These are phyloP conservation scores for Monilinia vaccinii-corymbosi DNA, from an alignment of 2,329 filamentous ascomycete genomes.

Conservation along the genomic window DNA sequence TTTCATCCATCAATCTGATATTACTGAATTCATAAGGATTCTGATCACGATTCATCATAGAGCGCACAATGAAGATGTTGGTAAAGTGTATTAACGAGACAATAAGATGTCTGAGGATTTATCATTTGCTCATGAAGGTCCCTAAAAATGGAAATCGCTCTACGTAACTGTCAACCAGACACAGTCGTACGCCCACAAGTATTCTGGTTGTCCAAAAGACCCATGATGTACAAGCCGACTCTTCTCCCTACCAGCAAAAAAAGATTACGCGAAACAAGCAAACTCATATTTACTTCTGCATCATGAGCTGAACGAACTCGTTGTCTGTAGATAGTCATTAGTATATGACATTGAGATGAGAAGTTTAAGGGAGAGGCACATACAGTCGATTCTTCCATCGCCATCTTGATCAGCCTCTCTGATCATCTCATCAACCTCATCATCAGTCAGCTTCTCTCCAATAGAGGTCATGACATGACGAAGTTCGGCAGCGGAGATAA, in stretches of 20 bases:
- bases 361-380: slow-evolving; percentile 29
- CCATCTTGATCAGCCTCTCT: slow-evolving; percentile 84
- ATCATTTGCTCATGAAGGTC: slow-evolving; percentile 3
- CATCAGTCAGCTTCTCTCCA: slow-evolving; percentile 82
- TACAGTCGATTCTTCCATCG: slow-evolving; percentile 83
- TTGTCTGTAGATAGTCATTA: slow-evolving; percentile 51
- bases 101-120: neutral
- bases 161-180: slow-evolving; percentile 5
- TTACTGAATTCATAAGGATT: too few relatives aligned
- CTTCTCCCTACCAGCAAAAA: slow-evolving; percentile 6
- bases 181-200: slow-evolving; percentile 1
- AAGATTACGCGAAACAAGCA: slow-evolving; percentile 12
- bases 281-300: slow-evolving; percentile 65
- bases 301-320: slow-evolving; percentile 91
- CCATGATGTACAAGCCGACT: slow-evolving; percentile 4
- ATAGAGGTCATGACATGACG: slow-evolving; percentile 90
- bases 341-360: slow-evolving; percentile 11
- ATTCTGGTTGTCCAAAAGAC: slow-evolving; percentile 8
- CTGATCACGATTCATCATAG: neutral
- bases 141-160: slow-evolving; percentile 2
- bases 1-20: too few relatives aligned
- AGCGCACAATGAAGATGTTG: neutral
- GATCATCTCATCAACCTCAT: slow-evolving; percentile 91
- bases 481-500: slow-evolving; percentile 80
- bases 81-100: slow-evolving; percentile 6